Percentiles rank a stretch among this genome's conserved stretches.
Conservation (phyloP, 352 stramenopile species). For the Phytophthora gonapodyides region DNA sequence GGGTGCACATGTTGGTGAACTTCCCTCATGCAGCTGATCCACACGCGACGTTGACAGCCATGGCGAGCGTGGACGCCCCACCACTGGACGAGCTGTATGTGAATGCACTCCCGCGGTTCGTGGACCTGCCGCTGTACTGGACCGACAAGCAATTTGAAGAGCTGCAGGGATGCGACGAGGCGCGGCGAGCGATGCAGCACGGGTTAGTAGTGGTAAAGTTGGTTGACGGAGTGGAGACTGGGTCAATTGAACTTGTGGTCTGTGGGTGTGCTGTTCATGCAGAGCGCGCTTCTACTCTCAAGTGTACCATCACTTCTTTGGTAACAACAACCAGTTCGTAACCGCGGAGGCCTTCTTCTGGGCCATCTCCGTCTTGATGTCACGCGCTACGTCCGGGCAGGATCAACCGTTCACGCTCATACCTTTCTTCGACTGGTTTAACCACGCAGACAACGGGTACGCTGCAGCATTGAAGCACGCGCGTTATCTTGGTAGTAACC, state of each 20-base stretch:
- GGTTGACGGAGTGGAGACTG: conserved; percentile 8
- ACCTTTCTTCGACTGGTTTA: conserved; percentile 90
- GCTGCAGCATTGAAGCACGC: not conserved
- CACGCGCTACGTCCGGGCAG: conserved; percentile 71
- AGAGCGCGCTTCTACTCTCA: conserved; percentile 69
- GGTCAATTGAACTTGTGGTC: conserved; percentile 3
- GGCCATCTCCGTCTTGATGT: conserved; percentile 83
- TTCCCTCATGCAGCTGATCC: conserved; percentile 41
- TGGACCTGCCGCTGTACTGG: conserved; percentile 79
- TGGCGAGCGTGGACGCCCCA: conserved; percentile 18
- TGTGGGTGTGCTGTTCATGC: conserved; percentile 1
- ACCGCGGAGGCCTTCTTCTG: conserved; percentile 74
- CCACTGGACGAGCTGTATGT: conserved; percentile 64
- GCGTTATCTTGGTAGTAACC: not conserved
- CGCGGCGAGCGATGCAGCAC: conserved; percentile 63
- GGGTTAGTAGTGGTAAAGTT: conserved; percentile 39
- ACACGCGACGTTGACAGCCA: conserved; percentile 21
- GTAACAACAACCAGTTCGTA: conserved; percentile 52
- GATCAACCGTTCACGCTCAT: conserved; percentile 83
- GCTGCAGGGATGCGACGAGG: conserved; percentile 63
- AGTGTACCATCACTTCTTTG: conserved; percentile 78
- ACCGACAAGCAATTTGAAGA: conserved; percentile 62
- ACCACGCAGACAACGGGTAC: conserved; percentile 69
- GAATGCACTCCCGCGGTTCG: conserved; percentile 51
- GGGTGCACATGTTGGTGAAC: conserved; percentile 69